These are phyloP conservation scores for Apophysomyces ossiformis DNA, from an alignment of 371 early-diverging fungal species.

Conservation along the genomic window DNA sequence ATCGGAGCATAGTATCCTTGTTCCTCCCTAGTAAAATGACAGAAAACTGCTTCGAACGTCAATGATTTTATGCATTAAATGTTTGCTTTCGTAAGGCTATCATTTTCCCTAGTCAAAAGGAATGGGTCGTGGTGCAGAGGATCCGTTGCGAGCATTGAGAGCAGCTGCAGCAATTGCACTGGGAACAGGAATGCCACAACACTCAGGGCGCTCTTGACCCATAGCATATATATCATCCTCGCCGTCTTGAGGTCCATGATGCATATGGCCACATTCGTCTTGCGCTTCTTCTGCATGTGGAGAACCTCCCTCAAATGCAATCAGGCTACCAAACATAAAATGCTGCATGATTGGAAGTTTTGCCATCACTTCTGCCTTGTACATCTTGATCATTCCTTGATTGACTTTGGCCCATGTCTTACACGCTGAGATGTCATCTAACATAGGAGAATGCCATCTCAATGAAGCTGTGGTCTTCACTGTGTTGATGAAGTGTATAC, in stretches of 20 bases:
- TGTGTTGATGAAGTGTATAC: slow-evolving; percentile 87
- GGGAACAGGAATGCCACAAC: slow-evolving; percentile 95
- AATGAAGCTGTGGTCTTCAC: slow-evolving; percentile 67
- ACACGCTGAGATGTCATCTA: slow-evolving; percentile 95
- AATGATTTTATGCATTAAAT: background rate
- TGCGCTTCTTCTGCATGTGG: slow-evolving; percentile 47
- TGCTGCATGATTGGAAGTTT: slow-evolving; percentile 99
- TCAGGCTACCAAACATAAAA: slow-evolving; percentile 89
- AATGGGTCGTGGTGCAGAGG: slow-evolving; percentile 40
- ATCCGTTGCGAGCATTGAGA: slow-evolving; percentile 23
- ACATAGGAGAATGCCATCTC: slow-evolving; percentile 94
- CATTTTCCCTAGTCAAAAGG: slow-evolving; percentile 58
- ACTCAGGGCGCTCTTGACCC: slow-evolving; percentile 92
- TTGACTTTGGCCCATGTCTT: slow-evolving; percentile 95
- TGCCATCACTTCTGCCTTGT: slow-evolving; percentile 93
- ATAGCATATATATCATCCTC: slow-evolving; percentile 80
- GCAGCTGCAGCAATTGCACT: slow-evolving; percentile 90
- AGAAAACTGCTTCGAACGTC: background rate
- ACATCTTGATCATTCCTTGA: slow-evolving; percentile 98
- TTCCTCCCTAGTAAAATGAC: background rate
- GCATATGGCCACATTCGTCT: slow-evolving; percentile 53
- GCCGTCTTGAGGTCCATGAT: slow-evolving; percentile 14
- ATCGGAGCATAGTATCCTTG: slow-evolving; percentile 20
- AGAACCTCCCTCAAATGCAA: slow-evolving; percentile 62
- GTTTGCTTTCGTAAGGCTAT: background rate